These are phyloP conservation scores for Colletotrichum theobromicola DNA, from an alignment of 2,329 filamentous ascomycete species.

Conservation along the genomic window DNA sequence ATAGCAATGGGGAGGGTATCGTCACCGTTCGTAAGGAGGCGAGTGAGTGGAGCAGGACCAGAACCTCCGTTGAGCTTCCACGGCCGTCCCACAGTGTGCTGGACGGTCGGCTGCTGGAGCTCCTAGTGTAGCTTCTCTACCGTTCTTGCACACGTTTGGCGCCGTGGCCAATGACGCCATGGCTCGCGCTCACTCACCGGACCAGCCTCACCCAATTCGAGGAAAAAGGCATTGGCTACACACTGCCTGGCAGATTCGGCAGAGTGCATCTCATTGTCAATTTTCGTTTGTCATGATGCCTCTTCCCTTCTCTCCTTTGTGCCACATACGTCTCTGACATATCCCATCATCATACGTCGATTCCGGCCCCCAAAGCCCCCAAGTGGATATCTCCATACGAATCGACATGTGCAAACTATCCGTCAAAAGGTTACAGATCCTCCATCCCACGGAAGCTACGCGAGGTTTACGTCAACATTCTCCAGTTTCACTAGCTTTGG, in stretches of 20 bases:
- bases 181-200: neutral
- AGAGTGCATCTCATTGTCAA: neutral
- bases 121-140: neutral
- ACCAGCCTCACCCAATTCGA: neutral
- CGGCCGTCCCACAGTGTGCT: neutral
- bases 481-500: neutral
- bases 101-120: neutral
- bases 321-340: neutral
- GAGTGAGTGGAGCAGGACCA: slow-evolving; percentile 1
- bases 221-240: neutral
- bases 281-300: neutral
- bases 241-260: neutral
- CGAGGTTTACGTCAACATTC: slow-evolving; percentile 6
- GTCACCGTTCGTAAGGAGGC: neutral
- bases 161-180: slow-evolving; percentile 15
- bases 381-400: neutral
- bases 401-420: neutral
- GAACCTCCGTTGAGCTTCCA: neutral
- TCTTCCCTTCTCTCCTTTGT: neutral
- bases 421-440: neutral
- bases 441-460: neutral
- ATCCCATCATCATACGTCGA: neutral
- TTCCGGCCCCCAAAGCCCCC: neutral
- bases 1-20: neutral
- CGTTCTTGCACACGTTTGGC: neutral